Base-by-base conservation (phyloP, 352 stramenopile species). In the Phytophthora sansomeana region DNA sequence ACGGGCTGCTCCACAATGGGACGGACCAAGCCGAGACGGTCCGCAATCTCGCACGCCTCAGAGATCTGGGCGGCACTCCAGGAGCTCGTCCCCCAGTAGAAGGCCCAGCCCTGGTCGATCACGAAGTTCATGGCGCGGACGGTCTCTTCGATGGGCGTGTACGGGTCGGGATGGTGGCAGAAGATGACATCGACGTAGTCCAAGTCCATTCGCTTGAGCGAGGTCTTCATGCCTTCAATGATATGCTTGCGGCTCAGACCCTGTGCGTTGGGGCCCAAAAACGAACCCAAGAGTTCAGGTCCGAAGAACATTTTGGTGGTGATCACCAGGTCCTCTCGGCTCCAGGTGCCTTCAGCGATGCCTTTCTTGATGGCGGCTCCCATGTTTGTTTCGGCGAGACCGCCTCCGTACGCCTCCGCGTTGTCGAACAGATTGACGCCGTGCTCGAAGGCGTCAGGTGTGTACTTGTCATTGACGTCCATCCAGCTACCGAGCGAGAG, bases 351-450 rank as follows among this genome's bases (percentile, higher is more conserved):
- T n/a, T 64, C 35, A 1, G 48, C 52, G 36, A 82, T 67, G 4
- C 68, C 69, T 50, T 74, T 77, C 28, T 71, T 59, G n/a, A 85
- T 55, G 6, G 74, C 55, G 43, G 59, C 44, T 7, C 77, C 74
- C 50, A 78, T 75, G 48, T 70, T 63, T 17, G 46, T 58, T 44
- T 87, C 78, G 2, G 78, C 59, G 10, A 69, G 19, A 16, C 79
- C 77, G 6, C 33, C 29, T 13, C 41, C 53, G 52, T 87, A 88
- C 16, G 30, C 57, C 75, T 57, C 61, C 4, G 61, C 61, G 17
- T 64, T 59, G 69, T 90, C 83, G 32, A 86, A 80, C 35, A 88
- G 83, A 67, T 87, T 88, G 62, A 91, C 67, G 14, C 81, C 81
- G n/a, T 69, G 28, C 33, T 74, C 16, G 60, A 68, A 85, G 50